Evolutionary conservation across 257 asterid species (phyloP).

Genomic region (Solanum virginianum): DNA sequence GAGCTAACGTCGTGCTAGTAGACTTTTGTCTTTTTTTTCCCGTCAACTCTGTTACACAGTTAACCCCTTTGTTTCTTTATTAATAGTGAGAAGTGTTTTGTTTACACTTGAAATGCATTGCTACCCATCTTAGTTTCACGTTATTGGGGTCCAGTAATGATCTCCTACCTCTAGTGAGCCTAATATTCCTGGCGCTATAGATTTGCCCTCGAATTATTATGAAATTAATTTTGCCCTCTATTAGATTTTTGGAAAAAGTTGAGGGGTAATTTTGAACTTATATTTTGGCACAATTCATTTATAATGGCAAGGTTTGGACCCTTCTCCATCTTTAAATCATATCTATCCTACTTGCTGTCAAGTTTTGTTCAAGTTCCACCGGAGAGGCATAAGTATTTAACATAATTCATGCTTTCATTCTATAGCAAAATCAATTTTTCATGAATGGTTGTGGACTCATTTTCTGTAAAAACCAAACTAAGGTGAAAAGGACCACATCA

Average conservation of each 20-base stretch:
- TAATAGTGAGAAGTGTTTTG: not conserved
- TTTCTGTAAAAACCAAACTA: no score
- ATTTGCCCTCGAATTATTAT: not conserved
- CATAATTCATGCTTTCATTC: not conserved
- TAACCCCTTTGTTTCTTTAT: not conserved
- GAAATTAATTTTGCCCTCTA: no score
- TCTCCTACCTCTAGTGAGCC: not conserved
- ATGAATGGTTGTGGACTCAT: no score
- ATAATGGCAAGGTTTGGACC: not conserved
- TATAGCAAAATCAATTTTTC: no score
- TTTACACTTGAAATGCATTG: not conserved
- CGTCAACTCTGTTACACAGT: not conserved
- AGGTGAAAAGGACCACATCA: no score
- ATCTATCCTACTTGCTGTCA: not conserved
- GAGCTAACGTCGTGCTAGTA: conserved; percentile 42
- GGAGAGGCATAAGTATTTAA: not conserved
- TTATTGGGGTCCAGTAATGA: not conserved
- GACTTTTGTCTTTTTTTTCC: not conserved
- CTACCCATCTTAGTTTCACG: not conserved
- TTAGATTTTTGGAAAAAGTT: no score
- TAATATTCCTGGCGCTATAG: not conserved
- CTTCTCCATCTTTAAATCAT: not conserved
- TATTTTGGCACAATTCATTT: not conserved
- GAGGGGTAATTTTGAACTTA: no score
- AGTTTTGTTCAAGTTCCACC: not conserved